Evolutionary conservation across 805 yeast species (phyloP), one percentile per base, ranked within the genome.

Genomic region (Saccharomycopsis babjevae): DNA sequence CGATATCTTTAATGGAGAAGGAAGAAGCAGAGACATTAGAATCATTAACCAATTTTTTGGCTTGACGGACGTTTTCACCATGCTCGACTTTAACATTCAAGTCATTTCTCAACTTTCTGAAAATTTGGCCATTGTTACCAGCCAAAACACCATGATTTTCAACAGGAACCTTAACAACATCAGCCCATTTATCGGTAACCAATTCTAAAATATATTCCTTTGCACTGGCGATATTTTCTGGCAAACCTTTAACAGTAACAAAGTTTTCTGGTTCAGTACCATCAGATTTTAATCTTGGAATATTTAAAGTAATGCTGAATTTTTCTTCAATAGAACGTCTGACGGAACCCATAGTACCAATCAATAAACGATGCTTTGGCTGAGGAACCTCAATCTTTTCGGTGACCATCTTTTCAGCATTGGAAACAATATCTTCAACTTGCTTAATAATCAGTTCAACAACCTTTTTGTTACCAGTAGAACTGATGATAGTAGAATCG

Each of bases 311-410:
- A 57, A 89, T 92, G 15, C 77, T 76, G 71, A 79, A 88, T 68
- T 86, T 89, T 16, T 80, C 76, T 74, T 90, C 93, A 65, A 90
- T 72, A 11, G 81, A 76, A 66, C 86, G 86, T 73, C 93, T 89
- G 62, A 81, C 79, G 13, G 83, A 68, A 54, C 98, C 97, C 61
- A 84, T 83, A 43, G 90, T 84, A 46, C 98, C 98, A 71, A 93
- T 83, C 58, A 93, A 69, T 10, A 83, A 78, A 67, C 89, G 82
- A 68, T 89, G 93, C 69, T 85, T 86, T 62, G 83, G 86, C 70
- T 83, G 83, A 50, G 94, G 83, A 67, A 93, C 77, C 16, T 77
- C 83, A 61, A 79, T 67, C 43, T 76, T 79, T 65, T 78, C 85
- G 46, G 76, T 73, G 57, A 79, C 74, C 57, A 84, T 74, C 59